Evolutionary conservation across 2,329 filamentous ascomycete genomes (phyloP), one percentile per base, ranked within the genome.

Genomic region (Celoporthe dispersa): DNA sequence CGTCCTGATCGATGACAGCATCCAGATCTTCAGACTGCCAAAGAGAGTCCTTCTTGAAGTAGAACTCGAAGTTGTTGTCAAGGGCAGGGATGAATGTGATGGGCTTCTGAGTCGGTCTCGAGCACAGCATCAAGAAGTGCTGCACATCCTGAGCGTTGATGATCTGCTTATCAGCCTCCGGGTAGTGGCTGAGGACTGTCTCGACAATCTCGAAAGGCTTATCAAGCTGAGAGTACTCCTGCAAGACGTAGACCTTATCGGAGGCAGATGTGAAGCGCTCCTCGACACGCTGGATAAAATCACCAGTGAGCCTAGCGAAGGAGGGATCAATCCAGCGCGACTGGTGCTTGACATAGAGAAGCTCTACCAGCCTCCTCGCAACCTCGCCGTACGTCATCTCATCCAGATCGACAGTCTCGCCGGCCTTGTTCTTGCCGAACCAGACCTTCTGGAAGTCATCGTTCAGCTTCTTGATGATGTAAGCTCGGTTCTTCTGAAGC

Each of bases 11-110:
- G 72, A 98, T 94, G 70, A 99, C 94, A 67, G 96, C 96, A 77
- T 97, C 95, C 14, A 99, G 86, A 77, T 99, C 96, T 82, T 99
- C 96, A 0, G 96, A 98, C 83, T 99, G 96, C 96, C 96, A 99
- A 9, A 99, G 88, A 1, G 96, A 99, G 81, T 99, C 96, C 85
- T 99, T 99, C 90, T 99, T 99, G 91, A 99, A 99, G 85, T 94
- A 99, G 83, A 97, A 97, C 79, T 99, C 96, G 75, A 99, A 99
- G 79, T 95, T 97, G 73, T 97, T 94, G 76, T 99, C 96, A 31
- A 99, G 87, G n/a, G 92, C 87, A 6, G 96, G 96, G 39, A 99
- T 94, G 79, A 99, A 99, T 0, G 95, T 96, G 37, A 97, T 93
- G 2, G 96, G 96, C 87, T 99, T 99, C 85, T 99, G 96, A 55